Evolutionary conservation across 768 basidiomycete genomes (phyloP).

Genomic region (Trametes coccinea): DNA sequence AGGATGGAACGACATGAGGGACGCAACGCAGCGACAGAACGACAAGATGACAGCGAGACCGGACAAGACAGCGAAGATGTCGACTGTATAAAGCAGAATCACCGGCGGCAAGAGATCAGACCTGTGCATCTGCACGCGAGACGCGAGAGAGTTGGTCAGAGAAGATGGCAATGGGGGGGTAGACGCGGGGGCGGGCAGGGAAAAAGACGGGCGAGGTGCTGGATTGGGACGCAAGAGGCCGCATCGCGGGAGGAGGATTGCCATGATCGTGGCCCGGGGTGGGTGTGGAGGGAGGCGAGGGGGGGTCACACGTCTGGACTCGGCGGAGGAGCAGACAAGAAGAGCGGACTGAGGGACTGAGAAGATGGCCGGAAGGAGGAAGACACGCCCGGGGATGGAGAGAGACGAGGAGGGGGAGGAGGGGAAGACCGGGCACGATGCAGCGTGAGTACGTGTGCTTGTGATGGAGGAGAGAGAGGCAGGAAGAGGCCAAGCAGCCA

Average conservation of each 20-base stretch:
- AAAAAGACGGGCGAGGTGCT: slow-evolving; percentile 11
- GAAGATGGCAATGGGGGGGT: background rate
- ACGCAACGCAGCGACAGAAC: slow-evolving; percentile 3
- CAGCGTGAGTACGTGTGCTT: slow-evolving; percentile 2
- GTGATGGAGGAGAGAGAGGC: background rate
- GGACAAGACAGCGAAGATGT: background rate
- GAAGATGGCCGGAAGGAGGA: slow-evolving; percentile 15
- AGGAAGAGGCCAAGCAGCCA: background rate
- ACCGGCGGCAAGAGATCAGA: background rate
- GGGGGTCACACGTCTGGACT: slow-evolving; percentile 17
- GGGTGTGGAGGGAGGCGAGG: slow-evolving; percentile 5
- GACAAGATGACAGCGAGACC: background rate
- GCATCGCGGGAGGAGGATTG: slow-evolving; percentile 16
- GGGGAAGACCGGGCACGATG: slow-evolving; percentile 8
- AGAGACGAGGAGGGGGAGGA: slow-evolving; percentile 5
- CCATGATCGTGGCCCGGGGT: slow-evolving; percentile 12
- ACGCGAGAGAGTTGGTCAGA: background rate
- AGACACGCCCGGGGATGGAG: background rate
- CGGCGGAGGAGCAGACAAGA: slow-evolving; percentile 10
- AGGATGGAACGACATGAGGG: background rate
- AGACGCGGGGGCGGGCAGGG: background rate
- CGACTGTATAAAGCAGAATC: background rate
- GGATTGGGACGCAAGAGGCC: background rate
- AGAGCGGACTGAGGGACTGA: slow-evolving; percentile 3
- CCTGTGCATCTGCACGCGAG: background rate